Evolutionary conservation across 78 protist species (phyloP), one percentile per base, ranked within the genome.

Genomic region (Dictyostelium brefeldianum): DNA sequence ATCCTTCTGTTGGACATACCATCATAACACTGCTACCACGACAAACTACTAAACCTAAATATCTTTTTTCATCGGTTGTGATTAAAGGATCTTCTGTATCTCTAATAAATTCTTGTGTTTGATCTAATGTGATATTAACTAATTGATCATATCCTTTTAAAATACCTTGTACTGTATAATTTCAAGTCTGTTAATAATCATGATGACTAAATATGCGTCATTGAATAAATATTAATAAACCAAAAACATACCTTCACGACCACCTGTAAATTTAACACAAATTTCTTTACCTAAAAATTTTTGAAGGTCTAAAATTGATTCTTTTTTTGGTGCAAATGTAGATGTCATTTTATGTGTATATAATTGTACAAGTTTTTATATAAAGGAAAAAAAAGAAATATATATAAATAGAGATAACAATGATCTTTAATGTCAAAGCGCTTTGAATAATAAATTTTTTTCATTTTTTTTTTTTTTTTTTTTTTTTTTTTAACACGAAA

Each of bases 11-110:
- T 50, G 97, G 97, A 29, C 89, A 90, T 46, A 95, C 83, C 94
- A 89, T 85, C 97, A 95, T 95, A 36, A 95, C 95, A 78, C 89
- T 75, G n/a, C 97, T 95, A 17, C 97, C 97, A 67, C 97, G 74
- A 27, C 95, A 89, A 59, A 95, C 97, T n/a, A 90, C 91, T 54
- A 95, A 78, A 54, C 97, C 97, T 75, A 95, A 71, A 83, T 46
- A 79, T 79, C 97, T 80, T 56, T 82, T 90, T 74, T 95, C 95
- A 43, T 64, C 79, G 15, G 91, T 81, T 9, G 90, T 70, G n/a
- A 31, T 95, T 17, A 83, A 41, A 43, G 94, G 94, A 50, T 95
- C 97, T 22, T 89, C 69, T 57, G 95, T 89, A 95, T 95, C 97
- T 77, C 92, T 87, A 27, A 87, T 77, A 77, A 75, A 79, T 36